Base-by-base conservation (phyloP, 2,329 filamentous ascomycete species). In the Juglanconis sp. region DNA sequence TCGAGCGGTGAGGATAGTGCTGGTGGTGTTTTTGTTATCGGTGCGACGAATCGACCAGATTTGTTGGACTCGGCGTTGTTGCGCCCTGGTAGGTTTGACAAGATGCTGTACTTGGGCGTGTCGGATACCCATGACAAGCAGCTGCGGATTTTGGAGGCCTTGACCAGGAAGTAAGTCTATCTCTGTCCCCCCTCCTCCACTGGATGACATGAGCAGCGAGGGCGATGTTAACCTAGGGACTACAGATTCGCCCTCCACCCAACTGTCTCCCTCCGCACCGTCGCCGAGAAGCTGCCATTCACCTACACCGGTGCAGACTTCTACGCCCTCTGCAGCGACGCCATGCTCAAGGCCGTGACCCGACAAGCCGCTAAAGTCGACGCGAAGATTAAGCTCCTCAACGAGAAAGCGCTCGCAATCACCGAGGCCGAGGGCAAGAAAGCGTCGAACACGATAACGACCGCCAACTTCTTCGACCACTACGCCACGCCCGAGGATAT, bases 281-380 rank as follows among this genome's bases (percentile, higher is more conserved):
- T 99, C 51, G 89, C 94, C 4, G 82, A 89, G 55, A 81, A 81
- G 10, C 83, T 99, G 4, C 95, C 95, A 0, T 95, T 97, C 72
- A 98, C 94, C 3, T 99, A 97, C 77, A 99, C 95, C 0, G 95
- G 95, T 70, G 95, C 95, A 64, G 95, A 99, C 76, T 88, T 99
- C 71, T 99, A 99, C 75, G 95, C 95, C 1, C 83, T 99, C 24
- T 98, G 94, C 78, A 96, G 92, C 48, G 95, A 99, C 73, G 92
- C 95, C 55, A 99, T 99, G 95, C 88, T 99, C 67, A 98, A 99
- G 74, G 95, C 95, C 24, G 94, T 99, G 61, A 99, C 95, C 3
- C 87, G 95, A 5, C 91, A 96, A 71, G 92, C 95, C 2, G 84
- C 86, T 1, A 81, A 85, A 2, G 93, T 98, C 2, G 95, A 99